Conservation (phyloP, 2,329 filamentous ascomycete species). For the Ascochyta rabiei region DNA sequence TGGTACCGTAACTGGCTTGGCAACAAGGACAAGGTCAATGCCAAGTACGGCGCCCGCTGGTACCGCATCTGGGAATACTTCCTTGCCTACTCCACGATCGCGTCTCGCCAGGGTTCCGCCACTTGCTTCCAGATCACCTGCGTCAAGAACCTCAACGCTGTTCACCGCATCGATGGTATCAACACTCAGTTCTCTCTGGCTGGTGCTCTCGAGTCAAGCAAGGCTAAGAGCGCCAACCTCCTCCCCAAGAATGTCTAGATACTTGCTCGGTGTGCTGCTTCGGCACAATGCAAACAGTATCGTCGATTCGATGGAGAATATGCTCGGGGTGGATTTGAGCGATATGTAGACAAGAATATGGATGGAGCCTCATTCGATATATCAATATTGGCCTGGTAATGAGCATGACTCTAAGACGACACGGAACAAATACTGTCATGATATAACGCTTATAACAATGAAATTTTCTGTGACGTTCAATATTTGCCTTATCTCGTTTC, state of each 20-base stretch:
- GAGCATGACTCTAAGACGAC: conserved; percentile 10
- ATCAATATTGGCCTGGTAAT: not conserved
- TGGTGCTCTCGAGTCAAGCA: conserved; percentile 65
- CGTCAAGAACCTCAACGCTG: conserved; percentile 90
- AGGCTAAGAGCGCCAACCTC: conserved; percentile 37
- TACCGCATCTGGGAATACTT: conserved; percentile 96
- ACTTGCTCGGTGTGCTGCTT: not conserved
- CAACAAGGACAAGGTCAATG: conserved; percentile 89
- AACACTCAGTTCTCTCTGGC: conserved; percentile 70
- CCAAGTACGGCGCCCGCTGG: conserved; percentile 95
- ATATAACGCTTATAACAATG: conserved; percentile 13
- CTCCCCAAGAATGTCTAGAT: conserved; percentile 15
- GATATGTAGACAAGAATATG: conserved; percentile 4
- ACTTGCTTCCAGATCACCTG: conserved; percentile 87
- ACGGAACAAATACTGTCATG: conserved; percentile 10
- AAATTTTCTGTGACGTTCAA: not conserved
- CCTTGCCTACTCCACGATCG: conserved; percentile 83
- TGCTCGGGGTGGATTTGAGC: not conserved
- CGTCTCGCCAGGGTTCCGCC: conserved; percentile 80
- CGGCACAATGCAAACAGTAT: not conserved
- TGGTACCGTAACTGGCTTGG: conserved; percentile 99
- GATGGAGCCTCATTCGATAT: not conserved
- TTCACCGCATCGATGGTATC: conserved; percentile 79
- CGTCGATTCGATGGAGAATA: not conserved
- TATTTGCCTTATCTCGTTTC: not conserved